A percentile compares a stretch with the other conserved stretches of the same genome.
Conservation (phyloP, 108 stramenopile species). For the Nitzschia sp. region DNA sequence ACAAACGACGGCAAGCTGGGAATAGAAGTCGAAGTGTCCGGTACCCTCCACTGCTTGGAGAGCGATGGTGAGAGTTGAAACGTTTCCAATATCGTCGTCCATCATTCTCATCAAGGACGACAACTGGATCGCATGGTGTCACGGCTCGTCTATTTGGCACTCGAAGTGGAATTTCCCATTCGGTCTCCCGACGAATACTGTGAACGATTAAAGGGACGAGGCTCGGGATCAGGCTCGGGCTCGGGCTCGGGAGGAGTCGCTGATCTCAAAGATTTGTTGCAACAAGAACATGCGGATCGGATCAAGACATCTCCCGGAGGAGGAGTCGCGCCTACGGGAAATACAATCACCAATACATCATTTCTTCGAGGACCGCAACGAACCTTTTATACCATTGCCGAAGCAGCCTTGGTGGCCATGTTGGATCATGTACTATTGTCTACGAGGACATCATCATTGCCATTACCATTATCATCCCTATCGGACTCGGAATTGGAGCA, state of each 20-base stretch:
- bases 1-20: too few relatives aligned
- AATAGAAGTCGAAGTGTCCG: too few relatives aligned
- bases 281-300: neutral
- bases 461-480: neutral
- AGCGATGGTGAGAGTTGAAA: slow-evolving; percentile 12
- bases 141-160: slow-evolving; percentile 16
- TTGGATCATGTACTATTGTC: slow-evolving; percentile 1
- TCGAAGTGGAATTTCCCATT: slow-evolving; percentile 18
- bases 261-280: neutral
- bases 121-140: slow-evolving; percentile 21
- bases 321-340: neutral
- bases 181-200: slow-evolving; percentile 32
- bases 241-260: too few relatives aligned
- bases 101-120: slow-evolving; percentile 19
- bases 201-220: neutral
- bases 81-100: slow-evolving; percentile 7
- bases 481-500: neutral
- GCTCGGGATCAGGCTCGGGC: neutral
- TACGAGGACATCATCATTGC: neutral
- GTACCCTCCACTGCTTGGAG: too few relatives aligned
- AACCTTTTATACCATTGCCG: slow-evolving; percentile 19
- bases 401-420: slow-evolving; percentile 38
- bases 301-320: neutral
- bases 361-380: neutral
- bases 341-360: neutral